Conservation (phyloP, 2,329 filamentous ascomycete genomes). For the Furcasterigmium sp. region DNA sequence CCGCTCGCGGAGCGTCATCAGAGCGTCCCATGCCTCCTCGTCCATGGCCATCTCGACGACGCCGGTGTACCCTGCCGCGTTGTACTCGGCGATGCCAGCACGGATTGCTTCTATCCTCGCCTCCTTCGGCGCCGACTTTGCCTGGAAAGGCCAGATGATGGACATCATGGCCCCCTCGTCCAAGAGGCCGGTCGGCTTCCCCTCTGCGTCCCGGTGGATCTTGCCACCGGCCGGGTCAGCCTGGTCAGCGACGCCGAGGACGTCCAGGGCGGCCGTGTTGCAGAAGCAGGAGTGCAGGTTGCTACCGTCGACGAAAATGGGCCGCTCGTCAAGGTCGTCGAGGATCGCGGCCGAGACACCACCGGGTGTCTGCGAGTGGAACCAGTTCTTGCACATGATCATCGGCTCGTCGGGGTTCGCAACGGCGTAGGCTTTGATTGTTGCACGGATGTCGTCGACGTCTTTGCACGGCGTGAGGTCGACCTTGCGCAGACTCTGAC, state of each 20-base stretch:
- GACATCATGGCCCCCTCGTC: constrained; percentile 33
- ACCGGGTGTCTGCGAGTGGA: constrained; percentile 35
- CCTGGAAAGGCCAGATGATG: constrained; percentile 36
- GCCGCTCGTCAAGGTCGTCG: constrained; percentile 36
- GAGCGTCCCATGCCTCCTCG: constrained; percentile 33
- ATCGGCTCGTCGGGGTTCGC: constrained; percentile 27
- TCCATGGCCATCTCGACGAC: constrained; percentile 45
- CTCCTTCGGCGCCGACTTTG: constrained; percentile 25
- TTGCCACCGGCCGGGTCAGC: constrained; percentile 33
- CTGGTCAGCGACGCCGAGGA: constrained; percentile 31
- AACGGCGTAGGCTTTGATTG: constrained; percentile 25
- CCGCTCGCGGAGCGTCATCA: constrained; percentile 16
- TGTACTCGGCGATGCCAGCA: constrained; percentile 32
- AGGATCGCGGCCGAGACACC: constrained; percentile 32
- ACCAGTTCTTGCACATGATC: constrained; percentile 36
- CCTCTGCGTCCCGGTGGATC: constrained; percentile 31
- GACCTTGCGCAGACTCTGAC: constrained; percentile 31
- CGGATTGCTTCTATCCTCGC: constrained; percentile 30
- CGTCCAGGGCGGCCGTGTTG: constrained; percentile 33
- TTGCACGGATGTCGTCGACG: constrained; percentile 28
- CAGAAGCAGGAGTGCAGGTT: constrained; percentile 40
- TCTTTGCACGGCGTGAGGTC: constrained; percentile 27
- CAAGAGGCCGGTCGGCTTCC: constrained; percentile 32
- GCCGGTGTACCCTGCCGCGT: constrained; percentile 34
- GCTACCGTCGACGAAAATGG: constrained; percentile 38